Evolutionary conservation across 2,329 filamentous ascomycete genomes (phyloP).

Genomic region (Exophiala aquamarina): DNA sequence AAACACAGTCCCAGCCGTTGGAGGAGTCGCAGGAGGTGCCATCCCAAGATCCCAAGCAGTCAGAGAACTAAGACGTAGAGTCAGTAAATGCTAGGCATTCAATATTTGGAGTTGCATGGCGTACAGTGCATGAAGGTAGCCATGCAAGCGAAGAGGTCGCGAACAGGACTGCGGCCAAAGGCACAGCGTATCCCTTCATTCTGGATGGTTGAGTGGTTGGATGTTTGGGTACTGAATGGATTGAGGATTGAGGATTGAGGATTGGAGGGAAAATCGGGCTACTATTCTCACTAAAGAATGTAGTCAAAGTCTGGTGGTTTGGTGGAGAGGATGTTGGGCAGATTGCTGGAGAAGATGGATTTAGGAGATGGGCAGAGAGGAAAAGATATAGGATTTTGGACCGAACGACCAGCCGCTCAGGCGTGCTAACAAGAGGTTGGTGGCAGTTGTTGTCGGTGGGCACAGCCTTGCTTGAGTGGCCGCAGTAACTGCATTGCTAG

Average conservation of each 20-base stretch:
- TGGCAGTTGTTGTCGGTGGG: slow-evolving; percentile 9
- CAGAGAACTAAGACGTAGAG: slow-evolving; percentile 23
- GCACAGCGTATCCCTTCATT: slow-evolving; percentile 26
- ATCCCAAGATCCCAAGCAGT: slow-evolving; percentile 28
- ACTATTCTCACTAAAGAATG: too few relatives aligned
- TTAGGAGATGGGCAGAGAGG: slow-evolving; percentile 5
- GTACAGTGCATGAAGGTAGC: slow-evolving; percentile 24
- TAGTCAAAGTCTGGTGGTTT: not conserved
- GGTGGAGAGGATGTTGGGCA: not conserved
- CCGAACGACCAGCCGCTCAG: slow-evolving; percentile 3
- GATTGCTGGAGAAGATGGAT: slow-evolving; percentile 8
- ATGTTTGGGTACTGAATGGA: not conserved
- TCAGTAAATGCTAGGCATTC: slow-evolving; percentile 1
- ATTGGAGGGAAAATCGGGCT: too few relatives aligned
- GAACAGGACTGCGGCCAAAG: slow-evolving; percentile 24
- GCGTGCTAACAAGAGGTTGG: slow-evolving; percentile 1
- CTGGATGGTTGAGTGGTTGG: slow-evolving; percentile 7
- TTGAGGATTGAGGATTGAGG: too few relatives aligned
- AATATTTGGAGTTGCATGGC: slow-evolving; percentile 1
- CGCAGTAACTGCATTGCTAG: not conserved
- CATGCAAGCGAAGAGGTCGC: slow-evolving; percentile 23
- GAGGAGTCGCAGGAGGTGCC: slow-evolving; percentile 21
- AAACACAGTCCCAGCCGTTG: slow-evolving; percentile 29
- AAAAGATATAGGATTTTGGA: slow-evolving; percentile 17
- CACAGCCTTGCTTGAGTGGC: slow-evolving; percentile 22